phyloP scores from a whole-genome alignment of 2,329 filamentous ascomycete genomes.

The Allantophomopsis cytisporea region DNA sequence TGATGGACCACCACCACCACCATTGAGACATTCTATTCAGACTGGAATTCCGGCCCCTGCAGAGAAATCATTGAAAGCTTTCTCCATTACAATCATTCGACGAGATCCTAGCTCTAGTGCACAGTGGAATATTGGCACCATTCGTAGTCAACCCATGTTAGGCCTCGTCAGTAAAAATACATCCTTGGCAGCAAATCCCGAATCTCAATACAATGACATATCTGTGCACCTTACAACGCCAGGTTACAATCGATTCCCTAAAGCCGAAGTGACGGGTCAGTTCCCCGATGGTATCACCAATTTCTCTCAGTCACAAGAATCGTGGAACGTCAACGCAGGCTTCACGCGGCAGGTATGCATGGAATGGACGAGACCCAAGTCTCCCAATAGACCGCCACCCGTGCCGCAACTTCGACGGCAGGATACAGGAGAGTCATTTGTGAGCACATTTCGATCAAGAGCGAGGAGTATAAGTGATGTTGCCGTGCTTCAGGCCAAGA shows the following conservation, averaged over 20 bases:
- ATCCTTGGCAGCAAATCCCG: conserved; percentile 3
- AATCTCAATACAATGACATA: conserved; percentile 4
- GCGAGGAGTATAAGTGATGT: conserved; percentile 7
- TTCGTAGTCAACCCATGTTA: conserved; percentile 24
- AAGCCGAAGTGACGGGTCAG: conserved; percentile 2
- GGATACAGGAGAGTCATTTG: no score
- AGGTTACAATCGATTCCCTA: conserved; percentile 17
- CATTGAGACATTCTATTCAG: no score
- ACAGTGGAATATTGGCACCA: conserved; percentile 65
- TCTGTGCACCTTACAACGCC: conserved; percentile 17
- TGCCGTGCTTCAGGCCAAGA: conserved; percentile 1
- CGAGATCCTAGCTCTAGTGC: conserved; percentile 53
- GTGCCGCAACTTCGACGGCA: no score
- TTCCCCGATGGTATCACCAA: conserved; percentile 1
- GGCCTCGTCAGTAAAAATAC: conserved; percentile 10
- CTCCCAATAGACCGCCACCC: no score
- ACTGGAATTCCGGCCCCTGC: no score
- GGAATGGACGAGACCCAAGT: conserved; percentile 17
- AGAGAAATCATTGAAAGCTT: conserved; percentile 1
- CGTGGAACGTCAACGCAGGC: conserved; percentile 3
- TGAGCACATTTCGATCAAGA: conserved; percentile 1
- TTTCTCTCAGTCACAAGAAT: background rate
- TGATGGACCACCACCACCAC: no score
- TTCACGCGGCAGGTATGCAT: conserved; percentile 45
- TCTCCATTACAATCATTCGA: conserved; percentile 45